phyloP scores from a whole-genome alignment of 257 asterid genomes.

The Apocynum venetum region DNA sequence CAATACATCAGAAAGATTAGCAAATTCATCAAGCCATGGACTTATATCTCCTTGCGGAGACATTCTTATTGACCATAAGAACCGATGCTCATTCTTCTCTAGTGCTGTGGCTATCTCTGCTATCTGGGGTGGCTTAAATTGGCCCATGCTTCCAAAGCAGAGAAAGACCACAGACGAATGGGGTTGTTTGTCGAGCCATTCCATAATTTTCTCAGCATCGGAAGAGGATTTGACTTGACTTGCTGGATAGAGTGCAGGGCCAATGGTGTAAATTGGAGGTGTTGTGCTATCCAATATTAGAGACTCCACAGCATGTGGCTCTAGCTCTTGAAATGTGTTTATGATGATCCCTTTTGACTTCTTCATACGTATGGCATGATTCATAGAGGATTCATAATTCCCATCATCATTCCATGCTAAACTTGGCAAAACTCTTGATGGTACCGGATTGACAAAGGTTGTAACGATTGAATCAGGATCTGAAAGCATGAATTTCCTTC shows the following conservation, averaged over 20 bases:
- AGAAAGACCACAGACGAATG: background rate
- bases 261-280: no score
- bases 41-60: background rate
- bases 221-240: background rate
- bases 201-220: background rate
- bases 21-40: background rate
- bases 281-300: no score
- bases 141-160: background rate
- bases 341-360: conserved; percentile 7
- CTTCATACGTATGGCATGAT: background rate
- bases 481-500: background rate
- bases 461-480: conserved; percentile 3
- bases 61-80: background rate
- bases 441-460: background rate
- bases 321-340: background rate
- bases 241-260: background rate
- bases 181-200: background rate
- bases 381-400: background rate
- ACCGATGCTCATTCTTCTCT: background rate
- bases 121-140: background rate
- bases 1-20: background rate
- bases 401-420: background rate
- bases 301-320: background rate
- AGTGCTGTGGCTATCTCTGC: background rate
- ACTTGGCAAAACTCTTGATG: background rate